Evolutionary conservation across 805 yeast genomes (phyloP).

Genomic region (Tetrapisispora iriomotensis): DNA sequence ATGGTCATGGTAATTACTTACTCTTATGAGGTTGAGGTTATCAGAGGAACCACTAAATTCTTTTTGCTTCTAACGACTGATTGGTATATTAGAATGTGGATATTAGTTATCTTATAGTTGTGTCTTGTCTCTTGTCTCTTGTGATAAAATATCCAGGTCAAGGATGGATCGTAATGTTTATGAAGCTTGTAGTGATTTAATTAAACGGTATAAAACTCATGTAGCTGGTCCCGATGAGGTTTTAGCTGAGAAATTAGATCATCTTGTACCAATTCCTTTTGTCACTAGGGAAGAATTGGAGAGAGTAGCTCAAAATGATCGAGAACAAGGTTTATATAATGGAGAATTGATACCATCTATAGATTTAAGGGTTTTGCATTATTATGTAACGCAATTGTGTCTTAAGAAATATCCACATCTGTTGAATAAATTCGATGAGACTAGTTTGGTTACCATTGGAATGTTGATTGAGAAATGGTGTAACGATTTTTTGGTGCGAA

Average conservation of each 20-base stretch:
- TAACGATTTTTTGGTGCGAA: slow-evolving; percentile 19
- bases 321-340: slow-evolving; percentile 18
- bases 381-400: slow-evolving; percentile 27
- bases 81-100: neutral
- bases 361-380: slow-evolving; percentile 30
- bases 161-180: slow-evolving; percentile 23
- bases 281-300: slow-evolving; percentile 23
- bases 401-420: slow-evolving; percentile 24
- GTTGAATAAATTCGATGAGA: slow-evolving; percentile 28
- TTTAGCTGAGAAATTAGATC: slow-evolving; percentile 18
- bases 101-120: neutral
- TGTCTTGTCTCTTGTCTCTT: no score
- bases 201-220: slow-evolving; percentile 18
- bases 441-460: slow-evolving; percentile 31
- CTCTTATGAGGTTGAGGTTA: slow-evolving; percentile 3
- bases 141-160: no score
- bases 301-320: slow-evolving; percentile 13
- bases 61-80: neutral
- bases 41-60: slow-evolving; percentile 6
- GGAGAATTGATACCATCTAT: slow-evolving; percentile 23
- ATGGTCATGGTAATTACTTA: slow-evolving; percentile 6
- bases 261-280: slow-evolving; percentile 26
- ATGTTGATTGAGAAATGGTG: slow-evolving; percentile 32
- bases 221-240: slow-evolving; percentile 27
- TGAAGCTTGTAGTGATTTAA: slow-evolving; percentile 24